Base-by-base conservation (phyloP, 1,284 basidiomycete genomes). In the Microbotryomycetes sp. region DNA sequence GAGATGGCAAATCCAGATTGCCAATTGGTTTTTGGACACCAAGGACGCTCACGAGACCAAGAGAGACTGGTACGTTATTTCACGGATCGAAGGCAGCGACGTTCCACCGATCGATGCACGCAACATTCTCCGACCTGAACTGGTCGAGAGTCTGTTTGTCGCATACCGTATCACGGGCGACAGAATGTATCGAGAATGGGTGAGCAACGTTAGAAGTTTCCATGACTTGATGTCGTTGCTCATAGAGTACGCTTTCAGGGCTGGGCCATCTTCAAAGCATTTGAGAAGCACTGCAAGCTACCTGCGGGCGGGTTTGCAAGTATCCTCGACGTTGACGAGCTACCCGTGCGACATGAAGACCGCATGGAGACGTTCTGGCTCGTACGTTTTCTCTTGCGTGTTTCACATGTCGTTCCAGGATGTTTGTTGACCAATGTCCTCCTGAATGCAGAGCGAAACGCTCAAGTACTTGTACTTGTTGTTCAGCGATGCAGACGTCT, bases 321-420 rank as follows among this genome's bases (percentile, higher is more conserved):
- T 48, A 81, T 97, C 50, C 76, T 86, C 57, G 89, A 96, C 74
- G 93, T 97, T 16, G 87, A 91, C 72, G 79, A 82, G 62, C 75
- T 84, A 3, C 84, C 87, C 0, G 83, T 81, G 3, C 76, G 78
- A 69, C 79, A 82, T 61, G 84, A 90, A 62, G 90, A 97, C 76
- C 87, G 88, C 74, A 96, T 96, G 90, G 93, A 97, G 78, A 94
- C 93, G 18, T 96, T 94, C 79, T 83, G 90, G 76, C 79, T 93
- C 80, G 87, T 87, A 59, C 60, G 84, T 76, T 59, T 61, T 3
- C 3, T 23, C 23, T 35, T 18, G 13, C 41, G n/a, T 27, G 16
- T 9, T 28, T 21, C n/a, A 5, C 21, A 18, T 45, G 15, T 21
- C 4, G 30, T 51, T 28, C 29, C n/a, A n/a, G 6, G n/a, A 2